Evolutionary conservation across 306 rosid genomes (phyloP).

Genomic region (Quercus agrifolia): DNA sequence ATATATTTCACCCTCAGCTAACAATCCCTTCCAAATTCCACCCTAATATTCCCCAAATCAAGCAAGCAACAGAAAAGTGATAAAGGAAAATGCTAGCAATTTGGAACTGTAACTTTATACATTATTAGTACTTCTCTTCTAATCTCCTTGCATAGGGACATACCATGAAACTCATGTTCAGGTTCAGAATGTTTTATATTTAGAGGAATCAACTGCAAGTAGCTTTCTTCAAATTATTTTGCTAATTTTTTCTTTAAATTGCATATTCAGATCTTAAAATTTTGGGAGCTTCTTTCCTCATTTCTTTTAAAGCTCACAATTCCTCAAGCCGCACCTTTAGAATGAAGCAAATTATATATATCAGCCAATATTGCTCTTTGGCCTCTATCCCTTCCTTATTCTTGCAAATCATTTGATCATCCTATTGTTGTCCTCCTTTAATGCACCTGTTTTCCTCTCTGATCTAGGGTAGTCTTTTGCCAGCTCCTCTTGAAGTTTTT

Average conservation of each 20-base stretch:
- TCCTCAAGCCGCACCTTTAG: slow-evolving; percentile 72
- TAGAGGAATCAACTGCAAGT: not conserved
- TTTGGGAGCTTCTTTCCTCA: slow-evolving; percentile 66
- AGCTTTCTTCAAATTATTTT: slow-evolving; percentile 9
- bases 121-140: not conserved
- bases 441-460: no score
- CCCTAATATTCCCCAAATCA: not conserved
- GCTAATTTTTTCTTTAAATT: slow-evolving; percentile 19
- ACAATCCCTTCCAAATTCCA: not conserved
- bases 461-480: no score
- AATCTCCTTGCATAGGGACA: not conserved
- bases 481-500: no score
- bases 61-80: not conserved
- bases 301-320: slow-evolving; percentile 73
- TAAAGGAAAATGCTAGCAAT: not conserved
- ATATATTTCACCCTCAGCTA: no score
- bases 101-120: not conserved
- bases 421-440: no score
- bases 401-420: no score
- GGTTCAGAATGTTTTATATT: not conserved
- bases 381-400: no score
- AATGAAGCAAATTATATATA: slow-evolving; percentile 78
- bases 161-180: not conserved
- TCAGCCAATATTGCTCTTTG: slow-evolving; percentile 54
- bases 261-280: slow-evolving; percentile 31